A percentile compares a stretch with the other conserved stretches of the same genome.
Conservation (phyloP, 106 monocot species). For the Dendrobium officinale region DNA sequence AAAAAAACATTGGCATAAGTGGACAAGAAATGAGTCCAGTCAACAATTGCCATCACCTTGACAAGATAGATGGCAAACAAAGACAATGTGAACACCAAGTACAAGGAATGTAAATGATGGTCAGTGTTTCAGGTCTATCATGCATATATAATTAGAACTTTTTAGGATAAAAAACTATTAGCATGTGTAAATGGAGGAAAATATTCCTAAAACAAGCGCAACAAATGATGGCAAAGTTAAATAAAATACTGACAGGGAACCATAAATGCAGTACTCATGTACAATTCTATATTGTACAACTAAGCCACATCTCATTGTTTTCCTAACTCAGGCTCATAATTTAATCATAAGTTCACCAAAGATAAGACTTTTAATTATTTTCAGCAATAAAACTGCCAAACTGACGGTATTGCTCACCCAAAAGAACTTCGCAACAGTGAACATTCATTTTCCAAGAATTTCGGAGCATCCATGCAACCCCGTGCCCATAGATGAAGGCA, state of each 20-base stretch:
- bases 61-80: too few species aligned
- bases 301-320: too few species aligned
- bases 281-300: too few species aligned
- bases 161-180: background rate
- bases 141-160: background rate
- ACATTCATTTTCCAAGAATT: constrained; percentile 92
- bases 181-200: background rate
- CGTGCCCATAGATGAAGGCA: constrained; percentile 95
- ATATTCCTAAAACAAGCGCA: background rate
- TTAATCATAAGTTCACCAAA: background rate
- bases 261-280: background rate
- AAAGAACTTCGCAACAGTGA: constrained; percentile 69
- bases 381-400: background rate
- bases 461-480: constrained; percentile 95
- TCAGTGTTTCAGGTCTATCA: background rate
- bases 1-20: too few species aligned
- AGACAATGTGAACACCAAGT: background rate
- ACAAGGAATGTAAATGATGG: background rate
- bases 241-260: background rate
- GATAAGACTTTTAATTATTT: background rate
- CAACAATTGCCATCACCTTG: too few species aligned
- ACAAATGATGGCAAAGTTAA: background rate
- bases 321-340: too few species aligned
- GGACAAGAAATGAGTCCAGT: too few species aligned
- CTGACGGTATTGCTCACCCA: constrained; percentile 35